Evolutionary conservation across 768 basidiomycete species (phyloP), one percentile per base, ranked within the genome.

Genomic region (Mycena galopus): DNA sequence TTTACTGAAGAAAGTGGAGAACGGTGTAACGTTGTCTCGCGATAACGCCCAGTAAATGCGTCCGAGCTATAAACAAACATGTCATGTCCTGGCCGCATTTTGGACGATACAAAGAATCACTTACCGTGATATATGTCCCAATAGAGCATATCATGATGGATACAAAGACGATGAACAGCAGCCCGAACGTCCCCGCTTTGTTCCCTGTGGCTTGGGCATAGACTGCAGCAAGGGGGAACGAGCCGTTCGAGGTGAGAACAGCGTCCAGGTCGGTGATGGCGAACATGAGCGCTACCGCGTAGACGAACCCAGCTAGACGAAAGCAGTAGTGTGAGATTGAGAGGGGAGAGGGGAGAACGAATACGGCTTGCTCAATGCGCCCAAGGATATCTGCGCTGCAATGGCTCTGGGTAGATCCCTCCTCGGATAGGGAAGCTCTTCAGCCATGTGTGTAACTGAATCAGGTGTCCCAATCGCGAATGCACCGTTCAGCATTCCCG

Each of bases 401-500:
- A 72, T 58, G 10, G 71, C 71, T 39, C 47, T 66, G 21, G 71
- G 71, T 30, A 72, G 30, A 61, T 72, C 71, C 29, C 29, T 53
- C 50, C 60, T 61, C 42, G 71, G 71, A 57, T 67, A 56, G 9
- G 71, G 71, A 12, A 72, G 71, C 65, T 72, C 71, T 56, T 72
- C 71, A 21, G 71, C 71, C 32, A 72, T 72, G 50, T 72, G 71
- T 11, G 71, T 62, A 23, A 72, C 62, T 6, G 65, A 66, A 37
- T 72, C 71, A 16, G 71, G 65, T 25, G 71, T 72, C 32, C 71
- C 71, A 17, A 72, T 72, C 19, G 71, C 39, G 51, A 67, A 72
- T 17, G 71, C 71, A 30, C 71, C 71, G 60, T 72, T 72, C 39
- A 72, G 65, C 71, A 72, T 72, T 5, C 71, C 71, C 29, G 71